These are phyloP conservation scores for Annulohypoxylon maeteangense DNA, from an alignment of 495 filamentous ascomycete genomes.

Conservation along the genomic window DNA sequence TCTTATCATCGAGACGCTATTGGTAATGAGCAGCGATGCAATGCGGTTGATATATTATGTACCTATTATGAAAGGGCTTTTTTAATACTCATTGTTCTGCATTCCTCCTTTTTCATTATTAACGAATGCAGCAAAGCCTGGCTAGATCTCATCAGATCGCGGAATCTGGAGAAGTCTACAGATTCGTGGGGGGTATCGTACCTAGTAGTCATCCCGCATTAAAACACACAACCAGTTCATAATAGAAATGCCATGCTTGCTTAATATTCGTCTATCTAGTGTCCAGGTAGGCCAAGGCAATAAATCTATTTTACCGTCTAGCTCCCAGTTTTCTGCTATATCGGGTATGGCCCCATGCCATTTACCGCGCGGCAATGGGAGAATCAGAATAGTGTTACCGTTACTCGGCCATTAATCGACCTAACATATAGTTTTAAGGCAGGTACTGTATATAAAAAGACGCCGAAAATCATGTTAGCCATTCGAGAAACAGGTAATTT, in stretches of 20 bases:
- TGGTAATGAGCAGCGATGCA: slow-evolving; percentile 20
- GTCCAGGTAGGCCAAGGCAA: background rate
- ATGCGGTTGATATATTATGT: slow-evolving; percentile 2
- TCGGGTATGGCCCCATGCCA: slow-evolving; percentile 24
- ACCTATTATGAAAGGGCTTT: too few relatives aligned
- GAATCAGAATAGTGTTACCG: slow-evolving; percentile 15
- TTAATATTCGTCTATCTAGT: background rate
- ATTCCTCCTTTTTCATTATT: slow-evolving; percentile 20
- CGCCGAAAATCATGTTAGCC: slow-evolving; percentile 4
- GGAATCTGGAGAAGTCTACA: slow-evolving; percentile 12
- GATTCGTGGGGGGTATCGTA: slow-evolving; percentile 10
- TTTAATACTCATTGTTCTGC: slow-evolving; percentile 13
- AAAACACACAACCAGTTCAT: background rate
- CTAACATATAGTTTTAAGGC: too few relatives aligned
- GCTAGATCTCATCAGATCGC: slow-evolving; percentile 32
- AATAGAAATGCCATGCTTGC: slow-evolving; percentile 2
- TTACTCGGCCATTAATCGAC: background rate
- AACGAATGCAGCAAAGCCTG: background rate
- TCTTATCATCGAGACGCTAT: slow-evolving; percentile 35
- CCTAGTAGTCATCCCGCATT: slow-evolving; percentile 2
- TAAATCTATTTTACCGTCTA: slow-evolving; percentile 9
- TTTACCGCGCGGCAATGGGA: slow-evolving; percentile 42
- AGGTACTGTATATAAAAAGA: slow-evolving; percentile 20
- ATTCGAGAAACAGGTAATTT: background rate
- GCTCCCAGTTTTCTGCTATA: slow-evolving; percentile 6